Conservation (phyloP, 2,329 filamentous ascomycete species). For the Xylariaceae sp. region DNA sequence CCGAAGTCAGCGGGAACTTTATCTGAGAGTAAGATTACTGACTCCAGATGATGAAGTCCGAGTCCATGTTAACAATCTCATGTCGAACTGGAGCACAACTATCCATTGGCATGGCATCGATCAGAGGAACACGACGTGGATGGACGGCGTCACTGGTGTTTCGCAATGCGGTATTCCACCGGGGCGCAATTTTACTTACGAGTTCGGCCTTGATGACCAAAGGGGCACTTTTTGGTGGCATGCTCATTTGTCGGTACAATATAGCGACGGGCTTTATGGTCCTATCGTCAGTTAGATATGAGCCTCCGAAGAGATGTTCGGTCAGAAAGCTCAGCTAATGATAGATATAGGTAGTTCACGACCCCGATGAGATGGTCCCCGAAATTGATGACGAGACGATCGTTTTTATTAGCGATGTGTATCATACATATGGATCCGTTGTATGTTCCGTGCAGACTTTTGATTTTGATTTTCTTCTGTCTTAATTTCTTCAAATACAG, state of each 20-base stretch:
- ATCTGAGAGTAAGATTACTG: background rate
- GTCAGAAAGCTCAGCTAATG: background rate
- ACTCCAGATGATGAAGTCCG: conserved; percentile 35
- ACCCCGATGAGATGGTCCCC: conserved; percentile 43
- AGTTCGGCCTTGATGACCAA: conserved; percentile 57
- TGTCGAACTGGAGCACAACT: conserved; percentile 52
- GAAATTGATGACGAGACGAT: conserved; percentile 45
- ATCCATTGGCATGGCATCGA: conserved; percentile 75
- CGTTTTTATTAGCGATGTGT: conserved; percentile 48
- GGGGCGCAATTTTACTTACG: conserved; percentile 63
- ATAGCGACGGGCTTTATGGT: conserved; percentile 69
- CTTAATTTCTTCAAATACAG: background rate
- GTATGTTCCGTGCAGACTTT: conserved; percentile 32
- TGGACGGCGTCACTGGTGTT: conserved; percentile 70
- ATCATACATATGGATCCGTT: conserved; percentile 46
- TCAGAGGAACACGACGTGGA: conserved; percentile 67
- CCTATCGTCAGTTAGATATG: conserved; percentile 55
- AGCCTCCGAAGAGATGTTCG: background rate
- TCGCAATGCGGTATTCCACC: conserved; percentile 67
- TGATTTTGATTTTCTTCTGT: background rate
- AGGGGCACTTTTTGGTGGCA: conserved; percentile 62
- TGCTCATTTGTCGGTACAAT: conserved; percentile 65
- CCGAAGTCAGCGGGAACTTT: background rate
- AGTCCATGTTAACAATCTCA: conserved; percentile 49
- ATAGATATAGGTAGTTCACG: conserved; percentile 44